Conservation (phyloP, 2,329 filamentous ascomycete species). For the Cadophora luteo-olivacea region DNA sequence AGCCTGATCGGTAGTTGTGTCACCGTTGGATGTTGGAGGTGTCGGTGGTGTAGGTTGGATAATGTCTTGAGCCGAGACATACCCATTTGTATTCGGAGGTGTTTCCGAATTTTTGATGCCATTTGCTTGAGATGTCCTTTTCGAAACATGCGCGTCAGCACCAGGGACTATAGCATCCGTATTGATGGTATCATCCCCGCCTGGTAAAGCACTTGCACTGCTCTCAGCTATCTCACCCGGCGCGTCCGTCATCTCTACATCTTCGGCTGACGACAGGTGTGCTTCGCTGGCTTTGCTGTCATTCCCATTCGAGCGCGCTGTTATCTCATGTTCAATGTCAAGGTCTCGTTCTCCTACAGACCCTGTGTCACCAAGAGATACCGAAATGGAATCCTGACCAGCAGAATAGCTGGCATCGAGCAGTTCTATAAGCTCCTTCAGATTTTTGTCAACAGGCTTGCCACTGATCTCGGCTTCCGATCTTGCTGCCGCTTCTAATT, state of each 20-base stretch:
- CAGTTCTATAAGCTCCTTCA: conserved; percentile 76
- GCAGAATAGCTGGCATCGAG: conserved; percentile 70
- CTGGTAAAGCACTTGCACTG: conserved; percentile 19
- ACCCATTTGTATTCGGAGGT: conserved; percentile 57
- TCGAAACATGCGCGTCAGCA: conserved; percentile 33
- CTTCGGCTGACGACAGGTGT: conserved; percentile 35
- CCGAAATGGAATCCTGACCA: conserved; percentile 48
- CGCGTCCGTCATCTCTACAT: conserved; percentile 47
- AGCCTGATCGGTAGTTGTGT: conserved; percentile 40
- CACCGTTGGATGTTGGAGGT: conserved; percentile 70
- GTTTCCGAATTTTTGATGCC: conserved; percentile 47
- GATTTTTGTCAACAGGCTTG: conserved; percentile 71
- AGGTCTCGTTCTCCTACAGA: conserved; percentile 49
- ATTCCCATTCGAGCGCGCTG: conserved; percentile 25
- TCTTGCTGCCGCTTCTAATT: conserved; percentile 75
- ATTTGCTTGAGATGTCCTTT: conserved; percentile 39
- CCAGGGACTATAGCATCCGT: conserved; percentile 28
- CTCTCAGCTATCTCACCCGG: conserved; percentile 33
- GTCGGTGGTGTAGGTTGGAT: conserved; percentile 58
- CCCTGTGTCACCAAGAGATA: conserved; percentile 48
- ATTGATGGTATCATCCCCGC: conserved; percentile 33
- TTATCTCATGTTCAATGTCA: conserved; percentile 46
- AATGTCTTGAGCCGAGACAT: conserved; percentile 40
- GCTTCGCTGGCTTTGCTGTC: conserved; percentile 22
- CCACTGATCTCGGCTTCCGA: conserved; percentile 84